Base-by-base conservation (phyloP, 306 rosid genomes). In the Lithocarpus polystachyus region DNA sequence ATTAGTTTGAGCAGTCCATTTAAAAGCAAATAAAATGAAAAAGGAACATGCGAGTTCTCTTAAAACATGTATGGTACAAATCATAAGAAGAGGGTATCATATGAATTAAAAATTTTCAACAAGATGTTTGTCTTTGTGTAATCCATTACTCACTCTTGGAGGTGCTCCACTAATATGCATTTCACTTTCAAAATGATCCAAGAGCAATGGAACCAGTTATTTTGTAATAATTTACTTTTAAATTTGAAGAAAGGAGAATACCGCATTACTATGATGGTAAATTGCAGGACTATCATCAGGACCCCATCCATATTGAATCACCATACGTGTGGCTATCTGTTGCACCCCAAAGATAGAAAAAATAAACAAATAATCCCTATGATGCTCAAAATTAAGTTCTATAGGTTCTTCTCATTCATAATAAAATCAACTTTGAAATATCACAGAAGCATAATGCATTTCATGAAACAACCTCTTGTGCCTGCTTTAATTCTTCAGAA, bases 241-340 rank as follows among this genome's bases (percentile, higher is more conserved):
- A 84, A 70, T 40, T 31, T 62, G 75, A 75, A 85, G 82, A 82
- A 68, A 88, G 77, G 82, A 71, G 80, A 74, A 84, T 95, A 95
- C 98, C 92, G 97, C 93, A 86, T 89, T 89, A 71, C 64, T 86
- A 55, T 78, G 84, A 89, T 92, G 88, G 86, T 95, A 95, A 72
- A 95, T 87, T 79, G 99, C 98, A 74, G 99, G 96, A 89, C 89
- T 92, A 83, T 95, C 98, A 91, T 95, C 98, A 64, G 98, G 99
- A 52, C 98, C 99, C 99, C 99, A 95, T 4, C 99, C 99, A 87
- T 92, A 92, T 76, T 95, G 94, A 87, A 95, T 85, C 81, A 95
- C 99, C 99, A 92, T 95, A 75, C 92, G 84, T 29, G 99, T 95
- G 73, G 99, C 98, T 68, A 95, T 92, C 99, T 95, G 94, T 87